Base-by-base conservation (phyloP, 306 rosid genomes). In the Prunus mira region DNA sequence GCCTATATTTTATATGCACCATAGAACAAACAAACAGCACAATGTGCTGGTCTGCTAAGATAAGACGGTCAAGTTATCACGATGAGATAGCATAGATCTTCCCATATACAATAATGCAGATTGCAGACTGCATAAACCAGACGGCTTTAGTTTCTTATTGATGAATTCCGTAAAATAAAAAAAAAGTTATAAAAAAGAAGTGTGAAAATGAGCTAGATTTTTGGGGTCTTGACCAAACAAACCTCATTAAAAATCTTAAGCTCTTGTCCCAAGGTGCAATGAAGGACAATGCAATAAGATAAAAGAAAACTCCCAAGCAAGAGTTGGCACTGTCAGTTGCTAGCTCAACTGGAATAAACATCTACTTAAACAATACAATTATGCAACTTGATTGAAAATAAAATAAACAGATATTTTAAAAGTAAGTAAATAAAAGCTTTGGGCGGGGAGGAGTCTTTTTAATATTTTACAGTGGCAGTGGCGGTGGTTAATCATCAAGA, bases 401-500 rank as follows among this genome's bases (percentile, higher is more conserved):
- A 78, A 65, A 57, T 11, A 57, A 5, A 25, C 47, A 41, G 50
- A 5, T 22, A 30, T 65, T 34, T 34, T 32, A 22, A 78, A 78
- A 28, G 62, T 28, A 67, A 18, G 46, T 41, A 49, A 69, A 78
- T 54, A 54, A 54, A 57, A 75, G 82, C 78, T 78, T 78, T 52
- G 41, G 38, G 38, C 38, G 38, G 77, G 81, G 83, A 79, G 64
- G 61, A 62, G 80, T 80, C 28, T 38, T 50, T 30, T 78, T 69
- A 76, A 30, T 86, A 82, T 82, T 80, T 76, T 83, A 80, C 86
- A 47, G 88, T 79, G 19, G 88, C 88, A 85, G 88, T 81, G 93
- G 88, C 92, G 96, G 96, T 88, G 97, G 97, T 92, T 91, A 95
- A 91, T 95, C 97, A 95, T 92, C 90, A 82, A 90, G 74, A 90